Percentiles rank a stretch among this genome's conserved stretches.
Conservation (phyloP, 139 green algal species). For the Closterium sp. region DNA sequence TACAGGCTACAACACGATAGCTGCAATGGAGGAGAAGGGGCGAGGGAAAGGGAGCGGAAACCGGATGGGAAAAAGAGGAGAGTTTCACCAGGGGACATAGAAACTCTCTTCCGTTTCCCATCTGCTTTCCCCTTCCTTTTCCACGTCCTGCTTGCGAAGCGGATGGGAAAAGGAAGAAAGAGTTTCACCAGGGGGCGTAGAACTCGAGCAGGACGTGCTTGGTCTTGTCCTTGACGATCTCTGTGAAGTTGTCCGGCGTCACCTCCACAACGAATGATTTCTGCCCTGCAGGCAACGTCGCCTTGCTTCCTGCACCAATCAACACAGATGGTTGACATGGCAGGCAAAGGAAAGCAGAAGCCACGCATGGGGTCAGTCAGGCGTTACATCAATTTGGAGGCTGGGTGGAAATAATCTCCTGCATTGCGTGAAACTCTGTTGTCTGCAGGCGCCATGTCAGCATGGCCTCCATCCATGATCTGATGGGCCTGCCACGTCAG, state of each 20-base stretch:
- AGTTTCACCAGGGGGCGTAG: conserved; percentile 49
- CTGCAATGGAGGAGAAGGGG: not conserved
- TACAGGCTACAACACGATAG: too few species aligned
- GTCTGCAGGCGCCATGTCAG: not conserved
- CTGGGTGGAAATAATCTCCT: not conserved
- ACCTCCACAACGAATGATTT: conserved; percentile 26
- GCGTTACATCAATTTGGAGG: not conserved
- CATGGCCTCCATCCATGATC: too few species aligned
- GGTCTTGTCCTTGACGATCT: conserved; percentile 42
- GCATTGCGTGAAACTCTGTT: not conserved
- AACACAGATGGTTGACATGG: too few species aligned
- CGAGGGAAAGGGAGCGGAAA: not conserved
- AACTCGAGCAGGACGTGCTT: conserved; percentile 51
- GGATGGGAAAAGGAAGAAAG: not conserved
- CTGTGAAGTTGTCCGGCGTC: conserved; percentile 36
- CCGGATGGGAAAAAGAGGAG: not conserved
- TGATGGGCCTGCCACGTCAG: not conserved
- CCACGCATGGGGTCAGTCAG: too few species aligned
- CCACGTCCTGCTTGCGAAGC: not conserved
- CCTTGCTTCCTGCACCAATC: not conserved
- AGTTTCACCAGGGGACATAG: not conserved
- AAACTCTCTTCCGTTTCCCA: too few species aligned
- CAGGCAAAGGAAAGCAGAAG: too few species aligned
- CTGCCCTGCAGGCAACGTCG: not conserved
- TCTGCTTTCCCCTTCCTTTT: too few species aligned